These are phyloP conservation scores for Uronychia setigera DNA, from an alignment of 73 alveolate genomes.

Conservation along the genomic window DNA sequence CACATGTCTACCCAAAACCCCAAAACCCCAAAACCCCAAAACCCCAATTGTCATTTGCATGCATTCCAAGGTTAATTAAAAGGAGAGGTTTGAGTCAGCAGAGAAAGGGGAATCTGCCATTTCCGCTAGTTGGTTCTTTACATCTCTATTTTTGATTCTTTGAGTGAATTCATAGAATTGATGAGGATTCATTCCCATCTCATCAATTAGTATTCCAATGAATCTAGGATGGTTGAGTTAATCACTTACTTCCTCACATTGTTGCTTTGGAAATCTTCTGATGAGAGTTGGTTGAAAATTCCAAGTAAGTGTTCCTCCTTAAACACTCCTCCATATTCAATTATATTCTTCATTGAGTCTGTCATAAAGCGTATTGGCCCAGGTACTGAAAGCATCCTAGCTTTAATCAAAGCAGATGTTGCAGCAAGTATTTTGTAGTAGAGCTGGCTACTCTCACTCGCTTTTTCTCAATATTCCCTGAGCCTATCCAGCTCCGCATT, in stretches of 20 bases:
- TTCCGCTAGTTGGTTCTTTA: too few relatives aligned
- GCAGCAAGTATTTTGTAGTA: constrained; percentile 13
- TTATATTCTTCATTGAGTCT: neutral
- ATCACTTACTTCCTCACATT: neutral
- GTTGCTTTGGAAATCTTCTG: neutral
- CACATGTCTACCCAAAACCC: too few relatives aligned
- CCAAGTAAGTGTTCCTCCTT: neutral
- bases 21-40: too few relatives aligned
- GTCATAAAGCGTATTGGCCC: neutral
- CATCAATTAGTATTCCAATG: neutral
- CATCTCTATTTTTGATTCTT: neutral
- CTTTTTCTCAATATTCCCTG: constrained; percentile 6
- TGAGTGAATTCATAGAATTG: neutral
- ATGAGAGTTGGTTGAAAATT: neutral
- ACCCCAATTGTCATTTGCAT: too few relatives aligned
- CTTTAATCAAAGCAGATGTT: neutral
- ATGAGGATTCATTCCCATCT: neutral
- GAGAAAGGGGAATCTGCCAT: neutral
- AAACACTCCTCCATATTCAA: neutral
- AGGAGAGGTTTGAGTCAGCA: neutral
- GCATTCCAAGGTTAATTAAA: too few relatives aligned
- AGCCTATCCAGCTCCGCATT: neutral
- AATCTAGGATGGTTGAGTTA: neutral
- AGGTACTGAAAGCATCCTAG: neutral
- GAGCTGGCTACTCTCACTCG: neutral